phyloP scores from a whole-genome alignment of 140 eudicot species.

The Ambrosia hybrid region DNA sequence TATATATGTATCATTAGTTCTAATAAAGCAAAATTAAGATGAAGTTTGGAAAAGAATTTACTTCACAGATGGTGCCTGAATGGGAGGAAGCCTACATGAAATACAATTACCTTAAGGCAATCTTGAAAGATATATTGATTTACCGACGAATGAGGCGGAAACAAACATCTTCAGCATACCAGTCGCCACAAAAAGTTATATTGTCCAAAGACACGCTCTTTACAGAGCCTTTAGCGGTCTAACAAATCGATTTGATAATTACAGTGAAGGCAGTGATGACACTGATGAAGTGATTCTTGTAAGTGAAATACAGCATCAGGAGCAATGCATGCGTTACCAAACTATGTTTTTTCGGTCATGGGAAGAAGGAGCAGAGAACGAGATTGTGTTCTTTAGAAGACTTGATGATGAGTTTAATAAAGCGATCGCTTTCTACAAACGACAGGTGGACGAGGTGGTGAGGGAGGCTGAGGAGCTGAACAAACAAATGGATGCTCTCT shows the following conservation, averaged over 20 bases:
- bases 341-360: conserved; percentile 52
- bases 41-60: conserved; percentile 69
- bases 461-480: too few relatives aligned
- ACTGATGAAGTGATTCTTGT: conserved; percentile 40
- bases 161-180: conserved; percentile 7
- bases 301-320: conserved; percentile 34
- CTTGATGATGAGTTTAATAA: conserved; percentile 80
- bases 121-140: conserved; percentile 38
- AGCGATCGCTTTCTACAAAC: conserved; percentile 50
- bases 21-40: conserved; percentile 16
- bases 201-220: conserved; percentile 22
- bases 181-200: conserved; percentile 16
- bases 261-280: conserved; percentile 11
- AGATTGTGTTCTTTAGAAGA: conserved; percentile 49
- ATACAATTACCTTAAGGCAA: conserved; percentile 40
- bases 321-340: conserved; percentile 21
- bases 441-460: too few relatives aligned
- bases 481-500: too few relatives aligned
- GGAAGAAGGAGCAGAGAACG: conserved; percentile 61
- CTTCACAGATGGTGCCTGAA: conserved; percentile 74
- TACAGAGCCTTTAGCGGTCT: conserved; percentile 63
- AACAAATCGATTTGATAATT: conserved; percentile 26
- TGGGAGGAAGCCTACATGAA: conserved; percentile 66
- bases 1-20: too few relatives aligned
- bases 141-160: conserved; percentile 20